Evolutionary conservation across 345 rosid species (phyloP).

Genomic region (Corchorus capsularis): DNA sequence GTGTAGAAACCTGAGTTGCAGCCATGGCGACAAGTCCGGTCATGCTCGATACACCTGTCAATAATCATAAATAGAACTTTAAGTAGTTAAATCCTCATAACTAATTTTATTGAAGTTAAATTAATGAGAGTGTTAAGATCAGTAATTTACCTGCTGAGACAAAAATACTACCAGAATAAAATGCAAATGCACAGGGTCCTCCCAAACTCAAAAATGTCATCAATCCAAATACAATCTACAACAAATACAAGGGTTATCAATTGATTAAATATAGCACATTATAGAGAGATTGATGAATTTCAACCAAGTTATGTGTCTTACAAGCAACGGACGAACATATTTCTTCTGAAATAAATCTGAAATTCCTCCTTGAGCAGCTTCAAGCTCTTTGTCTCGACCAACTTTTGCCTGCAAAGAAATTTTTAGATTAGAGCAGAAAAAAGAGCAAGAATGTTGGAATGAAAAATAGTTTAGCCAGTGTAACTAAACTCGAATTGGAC

Average conservation of each 20-base stretch:
- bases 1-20: background rate
- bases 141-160: background rate
- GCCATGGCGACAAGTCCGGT: conserved; percentile 6
- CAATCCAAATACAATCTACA: conserved; percentile 1
- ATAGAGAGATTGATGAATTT: no score
- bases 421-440: background rate
- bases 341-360: no score
- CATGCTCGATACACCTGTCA: conserved; percentile 6
- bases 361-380: background rate
- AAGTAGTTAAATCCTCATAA: background rate
- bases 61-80: background rate
- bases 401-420: conserved; percentile 30
- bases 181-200: background rate
- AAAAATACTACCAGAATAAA: background rate
- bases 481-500: background rate
- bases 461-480: background rate
- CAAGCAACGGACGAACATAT: no score
- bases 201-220: background rate
- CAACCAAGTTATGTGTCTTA: no score
- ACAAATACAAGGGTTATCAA: background rate
- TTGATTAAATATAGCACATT: no score
- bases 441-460: no score
- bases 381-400: conserved; percentile 28
- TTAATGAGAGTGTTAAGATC: background rate
- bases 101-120: background rate